These are phyloP conservation scores for Arabidopsis lyrata DNA, from an alignment of 441 rosid species.

Conservation along the genomic window DNA sequence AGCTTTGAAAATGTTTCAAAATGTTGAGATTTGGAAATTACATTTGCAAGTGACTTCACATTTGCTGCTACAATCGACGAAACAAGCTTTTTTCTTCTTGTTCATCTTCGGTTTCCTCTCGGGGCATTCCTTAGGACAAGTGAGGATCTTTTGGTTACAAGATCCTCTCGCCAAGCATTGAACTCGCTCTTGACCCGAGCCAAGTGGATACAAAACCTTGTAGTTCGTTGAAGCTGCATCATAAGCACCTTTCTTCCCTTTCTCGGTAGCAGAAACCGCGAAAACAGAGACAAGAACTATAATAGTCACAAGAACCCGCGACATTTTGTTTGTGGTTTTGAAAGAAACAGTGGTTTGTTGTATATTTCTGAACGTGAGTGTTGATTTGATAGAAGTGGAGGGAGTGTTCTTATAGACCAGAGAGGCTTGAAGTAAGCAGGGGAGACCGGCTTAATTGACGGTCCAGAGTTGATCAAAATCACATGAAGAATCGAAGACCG, in stretches of 20 bases:
- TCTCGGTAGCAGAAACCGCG: conserved; percentile 22
- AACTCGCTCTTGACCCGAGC: conserved; percentile 58
- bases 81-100: conserved; percentile 73
- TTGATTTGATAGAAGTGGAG: conserved; percentile 34
- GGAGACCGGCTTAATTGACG: conserved; percentile 40
- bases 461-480: conserved; percentile 28
- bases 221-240: conserved; percentile 49
- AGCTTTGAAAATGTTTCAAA: background rate
- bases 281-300: conserved; percentile 28
- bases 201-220: conserved; percentile 40
- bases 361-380: background rate
- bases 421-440: conserved; percentile 34
- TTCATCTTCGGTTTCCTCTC: conserved; percentile 68
- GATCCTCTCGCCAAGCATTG: conserved; percentile 55
- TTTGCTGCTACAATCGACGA: conserved; percentile 69
- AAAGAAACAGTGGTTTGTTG: background rate
- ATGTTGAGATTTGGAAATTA: conserved; percentile 45
- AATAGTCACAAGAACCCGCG: conserved; percentile 21
- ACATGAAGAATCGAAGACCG: conserved; percentile 40
- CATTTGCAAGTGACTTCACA: conserved; percentile 88
- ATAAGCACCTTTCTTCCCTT: conserved; percentile 33
- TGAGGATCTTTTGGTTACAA: conserved; percentile 57
- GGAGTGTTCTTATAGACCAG: conserved; percentile 36
- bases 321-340: conserved; percentile 6
- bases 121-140: conserved; percentile 80